Percentiles rank a stretch among this genome's conserved stretches.
Evolutionary conservation across 2,329 filamentous ascomycete species (phyloP).

Genomic region (Didymella lethalis): DNA sequence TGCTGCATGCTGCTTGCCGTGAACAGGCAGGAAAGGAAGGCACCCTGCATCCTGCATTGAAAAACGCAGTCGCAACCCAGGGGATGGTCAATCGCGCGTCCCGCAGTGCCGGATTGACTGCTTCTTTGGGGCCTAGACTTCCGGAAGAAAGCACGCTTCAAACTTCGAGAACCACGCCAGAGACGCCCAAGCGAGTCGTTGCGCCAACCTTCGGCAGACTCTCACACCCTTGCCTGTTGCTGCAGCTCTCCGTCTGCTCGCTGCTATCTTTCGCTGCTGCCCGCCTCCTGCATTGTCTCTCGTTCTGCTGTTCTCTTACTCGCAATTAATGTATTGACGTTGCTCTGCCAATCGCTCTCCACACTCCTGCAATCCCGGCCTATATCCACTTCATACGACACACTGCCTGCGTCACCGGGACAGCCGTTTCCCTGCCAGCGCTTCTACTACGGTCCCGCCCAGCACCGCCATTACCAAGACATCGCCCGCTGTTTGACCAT

Average conservation of each 20-base stretch:
- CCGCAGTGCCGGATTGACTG: slow-evolving; percentile 23
- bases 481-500: slow-evolving; percentile 21
- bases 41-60: slow-evolving; percentile 7
- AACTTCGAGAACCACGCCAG: slow-evolving; percentile 30
- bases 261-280: slow-evolving; percentile 13
- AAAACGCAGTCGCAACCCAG: slow-evolving; percentile 5
- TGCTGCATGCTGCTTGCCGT: slow-evolving; percentile 4
- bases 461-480: slow-evolving; percentile 30
- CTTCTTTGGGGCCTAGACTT: slow-evolving; percentile 30
- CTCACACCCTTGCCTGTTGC: slow-evolving; percentile 15
- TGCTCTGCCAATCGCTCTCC: slow-evolving; percentile 10
- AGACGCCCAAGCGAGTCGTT: slow-evolving; percentile 23
- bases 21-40: neutral
- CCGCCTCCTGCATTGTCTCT: slow-evolving; percentile 14
- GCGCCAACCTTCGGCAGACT: slow-evolving; percentile 14
- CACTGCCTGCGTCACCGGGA: slow-evolving; percentile 32
- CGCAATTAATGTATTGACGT: slow-evolving; percentile 9
- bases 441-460: slow-evolving; percentile 3
- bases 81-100: slow-evolving; percentile 6
- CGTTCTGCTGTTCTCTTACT: slow-evolving; percentile 15
- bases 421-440: slow-evolving; percentile 33
- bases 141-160: slow-evolving; percentile 24
- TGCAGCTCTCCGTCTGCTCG: slow-evolving; percentile 12
- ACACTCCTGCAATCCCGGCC: slow-evolving; percentile 4
- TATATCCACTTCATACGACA: slow-evolving; percentile 19